Percentiles rank a stretch among this genome's conserved stretches.
These are phyloP conservation scores for Pseudomassariella vexata DNA, from an alignment of 2,329 filamentous ascomycete species.

Conservation along the genomic window DNA sequence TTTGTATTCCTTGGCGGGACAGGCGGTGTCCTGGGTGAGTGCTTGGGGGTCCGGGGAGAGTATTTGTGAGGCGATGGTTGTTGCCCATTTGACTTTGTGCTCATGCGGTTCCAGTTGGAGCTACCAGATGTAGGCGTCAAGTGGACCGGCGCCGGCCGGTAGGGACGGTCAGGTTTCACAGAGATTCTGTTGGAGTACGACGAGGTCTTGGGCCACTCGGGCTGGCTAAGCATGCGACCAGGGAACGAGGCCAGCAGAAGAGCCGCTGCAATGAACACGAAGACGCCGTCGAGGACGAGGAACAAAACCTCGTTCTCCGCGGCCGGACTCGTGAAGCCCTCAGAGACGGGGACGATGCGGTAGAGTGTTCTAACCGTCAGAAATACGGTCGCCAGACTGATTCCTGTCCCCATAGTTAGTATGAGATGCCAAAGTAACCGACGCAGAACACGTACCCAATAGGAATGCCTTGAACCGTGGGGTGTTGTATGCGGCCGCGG, in stretches of 20 bases:
- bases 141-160: conserved; percentile 12
- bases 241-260: conserved; percentile 19
- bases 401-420: too few relatives aligned
- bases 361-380: conserved; percentile 20
- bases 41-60: conserved; percentile 3
- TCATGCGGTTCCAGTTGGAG: conserved; percentile 12
- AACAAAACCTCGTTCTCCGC: conserved; percentile 18
- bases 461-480: conserved; percentile 37
- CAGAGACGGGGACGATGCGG: conserved; percentile 17
- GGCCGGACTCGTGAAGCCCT: conserved; percentile 16
- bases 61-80: conserved; percentile 10
- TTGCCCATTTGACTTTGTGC: conserved; percentile 10
- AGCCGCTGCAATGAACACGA: conserved; percentile 16
- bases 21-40: conserved; percentile 1
- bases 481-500: conserved; percentile 34
- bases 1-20: conserved; percentile 9
- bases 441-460: conserved; percentile 37
- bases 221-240: conserved; percentile 15
- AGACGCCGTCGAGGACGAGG: conserved; percentile 20
- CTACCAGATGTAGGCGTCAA: conserved; percentile 11
- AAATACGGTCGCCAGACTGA: conserved; percentile 13
- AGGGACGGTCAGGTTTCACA: conserved; percentile 11
- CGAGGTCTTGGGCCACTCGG: conserved; percentile 12
- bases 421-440: too few relatives aligned
- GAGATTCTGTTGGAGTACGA: conserved; percentile 7